phyloP scores from a whole-genome alignment of 768 basidiomycete genomes.

The Tephrocybe sp. region DNA sequence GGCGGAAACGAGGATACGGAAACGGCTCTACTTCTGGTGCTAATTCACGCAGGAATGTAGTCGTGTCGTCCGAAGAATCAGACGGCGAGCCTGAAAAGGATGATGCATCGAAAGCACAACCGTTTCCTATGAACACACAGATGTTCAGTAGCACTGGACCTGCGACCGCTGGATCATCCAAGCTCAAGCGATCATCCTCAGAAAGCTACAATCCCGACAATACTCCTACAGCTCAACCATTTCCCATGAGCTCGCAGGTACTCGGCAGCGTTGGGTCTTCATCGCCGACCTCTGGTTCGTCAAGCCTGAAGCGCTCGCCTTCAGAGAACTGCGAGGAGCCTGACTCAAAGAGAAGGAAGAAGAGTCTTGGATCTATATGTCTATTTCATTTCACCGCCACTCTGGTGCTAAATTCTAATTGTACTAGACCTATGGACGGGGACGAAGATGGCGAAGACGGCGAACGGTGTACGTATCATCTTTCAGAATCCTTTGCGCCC shows the following conservation, averaged over 20 bases:
- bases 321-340: constrained; percentile 32
- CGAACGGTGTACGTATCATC: constrained; percentile 32
- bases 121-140: constrained; percentile 53
- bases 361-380: constrained; percentile 16
- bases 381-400: neutral
- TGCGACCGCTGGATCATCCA: constrained; percentile 12
- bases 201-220: constrained; percentile 29
- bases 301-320: constrained; percentile 19
- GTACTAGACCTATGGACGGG: constrained; percentile 1
- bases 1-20: neutral
- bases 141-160: constrained; percentile 36
- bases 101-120: constrained; percentile 20
- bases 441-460: constrained; percentile 34
- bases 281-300: constrained; percentile 10
- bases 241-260: constrained; percentile 50
- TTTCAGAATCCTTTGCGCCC: neutral
- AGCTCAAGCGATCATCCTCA: constrained; percentile 25
- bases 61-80: constrained; percentile 4
- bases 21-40: neutral
- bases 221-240: constrained; percentile 29
- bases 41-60: neutral
- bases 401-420: neutral
- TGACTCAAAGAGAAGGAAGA: constrained; percentile 33
- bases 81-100: neutral
- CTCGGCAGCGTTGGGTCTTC: constrained; percentile 35